phyloP scores from a whole-genome alignment of 176 grass and related monocot species.

The Lolium multiflorum region DNA sequence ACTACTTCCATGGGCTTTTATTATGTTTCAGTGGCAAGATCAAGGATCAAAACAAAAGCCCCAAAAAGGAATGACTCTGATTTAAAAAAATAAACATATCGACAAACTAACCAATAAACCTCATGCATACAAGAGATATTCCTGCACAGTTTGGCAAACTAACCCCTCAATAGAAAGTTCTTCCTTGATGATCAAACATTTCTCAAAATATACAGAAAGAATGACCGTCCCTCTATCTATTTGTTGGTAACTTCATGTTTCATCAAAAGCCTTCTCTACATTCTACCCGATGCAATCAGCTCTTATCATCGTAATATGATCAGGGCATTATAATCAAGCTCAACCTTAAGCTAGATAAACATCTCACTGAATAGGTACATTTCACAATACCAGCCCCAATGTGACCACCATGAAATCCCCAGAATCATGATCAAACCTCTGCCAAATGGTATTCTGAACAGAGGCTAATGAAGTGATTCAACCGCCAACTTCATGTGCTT shows the following conservation, averaged over 20 bases:
- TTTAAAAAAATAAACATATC: neutral
- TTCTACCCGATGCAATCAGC: neutral
- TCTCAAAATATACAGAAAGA: neutral
- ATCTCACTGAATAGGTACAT: neutral
- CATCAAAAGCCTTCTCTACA: neutral
- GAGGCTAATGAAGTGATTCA: slow-evolving; percentile 52
- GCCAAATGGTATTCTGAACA: neutral
- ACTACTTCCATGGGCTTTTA: neutral
- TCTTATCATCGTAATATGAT: slow-evolving; percentile 22
- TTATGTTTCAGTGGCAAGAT: neutral
- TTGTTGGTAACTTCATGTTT: neutral
- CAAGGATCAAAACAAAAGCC: neutral
- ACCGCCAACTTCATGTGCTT: slow-evolving; percentile 68
- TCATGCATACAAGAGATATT: slow-evolving; percentile 10
- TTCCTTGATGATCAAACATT: neutral
- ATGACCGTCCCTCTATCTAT: neutral
- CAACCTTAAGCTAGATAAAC: neutral
- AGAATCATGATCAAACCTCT: neutral
- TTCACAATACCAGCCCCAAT: neutral
- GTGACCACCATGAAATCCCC: neutral
- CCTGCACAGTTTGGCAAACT: neutral
- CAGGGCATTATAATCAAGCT: neutral
- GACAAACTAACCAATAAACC: neutral
- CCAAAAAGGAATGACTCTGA: neutral
- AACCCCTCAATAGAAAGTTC: neutral